These are phyloP conservation scores for Vitis amurensis DNA, from an alignment of 164 flowering plant species.

Conservation along the genomic window DNA sequence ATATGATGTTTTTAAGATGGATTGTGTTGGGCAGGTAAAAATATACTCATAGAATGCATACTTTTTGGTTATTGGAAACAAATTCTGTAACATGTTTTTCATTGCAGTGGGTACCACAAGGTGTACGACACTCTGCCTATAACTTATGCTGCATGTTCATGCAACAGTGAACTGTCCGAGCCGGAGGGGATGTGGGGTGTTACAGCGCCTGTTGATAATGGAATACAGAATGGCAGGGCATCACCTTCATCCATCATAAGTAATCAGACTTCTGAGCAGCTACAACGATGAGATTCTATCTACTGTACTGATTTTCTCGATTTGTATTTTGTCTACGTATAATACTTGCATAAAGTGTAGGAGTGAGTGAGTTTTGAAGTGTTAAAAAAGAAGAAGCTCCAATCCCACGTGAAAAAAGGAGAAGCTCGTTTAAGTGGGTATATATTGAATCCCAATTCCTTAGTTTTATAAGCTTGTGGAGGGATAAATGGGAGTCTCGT, in stretches of 20 bases:
- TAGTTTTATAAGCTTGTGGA: too few species aligned
- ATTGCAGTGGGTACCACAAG: conserved; percentile 78
- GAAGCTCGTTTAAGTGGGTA: too few species aligned
- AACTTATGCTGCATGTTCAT: conserved; percentile 63
- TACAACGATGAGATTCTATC: conserved; percentile 39
- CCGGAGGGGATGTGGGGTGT: conserved; percentile 66
- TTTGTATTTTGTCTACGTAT: conserved; percentile 27
- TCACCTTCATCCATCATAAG: conserved; percentile 46
- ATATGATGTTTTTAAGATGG: conserved; percentile 76
- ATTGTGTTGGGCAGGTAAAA: conserved; percentile 62
- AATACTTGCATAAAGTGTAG: background rate
- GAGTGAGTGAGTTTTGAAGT: too few species aligned
- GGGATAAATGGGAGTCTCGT: too few species aligned
- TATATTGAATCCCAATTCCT: too few species aligned
- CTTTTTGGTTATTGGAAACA: background rate
- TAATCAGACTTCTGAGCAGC: conserved; percentile 41
- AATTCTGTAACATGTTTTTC: background rate
- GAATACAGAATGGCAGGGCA: conserved; percentile 40
- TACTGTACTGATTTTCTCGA: conserved; percentile 1
- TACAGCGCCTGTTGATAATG: conserved; percentile 44
- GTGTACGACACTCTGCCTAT: conserved; percentile 40
- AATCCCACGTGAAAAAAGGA: too few species aligned
- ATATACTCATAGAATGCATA: too few species aligned
- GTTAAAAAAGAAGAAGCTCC: too few species aligned
- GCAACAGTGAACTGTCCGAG: conserved; percentile 69